These are phyloP conservation scores for Cladophialophora chaetospira DNA, from an alignment of 2,329 filamentous ascomycete genomes.

Conservation along the genomic window DNA sequence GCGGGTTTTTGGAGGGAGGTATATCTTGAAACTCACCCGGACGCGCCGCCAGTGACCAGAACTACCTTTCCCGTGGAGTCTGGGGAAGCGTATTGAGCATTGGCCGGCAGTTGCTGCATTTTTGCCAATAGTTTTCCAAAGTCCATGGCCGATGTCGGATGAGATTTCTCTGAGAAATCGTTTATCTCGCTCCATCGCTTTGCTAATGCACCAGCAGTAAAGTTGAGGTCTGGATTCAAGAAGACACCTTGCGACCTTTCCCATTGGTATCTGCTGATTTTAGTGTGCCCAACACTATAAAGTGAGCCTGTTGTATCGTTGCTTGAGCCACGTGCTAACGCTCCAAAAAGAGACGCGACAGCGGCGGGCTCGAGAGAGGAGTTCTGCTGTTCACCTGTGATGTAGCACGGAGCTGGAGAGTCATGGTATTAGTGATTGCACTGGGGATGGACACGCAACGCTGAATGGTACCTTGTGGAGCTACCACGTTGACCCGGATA, in stretches of 20 bases:
- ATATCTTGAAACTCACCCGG: conserved; percentile 18
- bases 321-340: conserved; percentile 82
- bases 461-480: conserved; percentile 89
- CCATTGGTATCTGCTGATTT: conserved; percentile 90
- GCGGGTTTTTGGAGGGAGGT: too few relatives aligned
- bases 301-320: conserved; percentile 83
- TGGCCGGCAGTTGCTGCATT: too few relatives aligned
- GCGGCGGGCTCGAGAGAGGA: conserved; percentile 41
- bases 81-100: too few relatives aligned
- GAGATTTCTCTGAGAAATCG: conserved; percentile 79
- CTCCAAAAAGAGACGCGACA: conserved; percentile 72
- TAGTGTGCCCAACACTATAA: conserved; percentile 88
- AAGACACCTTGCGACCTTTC: conserved; percentile 85
- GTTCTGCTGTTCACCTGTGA: background rate
- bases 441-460: conserved; percentile 64
- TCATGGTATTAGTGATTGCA: too few relatives aligned
- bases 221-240: conserved; percentile 80
- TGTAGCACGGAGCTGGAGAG: conserved; percentile 70
- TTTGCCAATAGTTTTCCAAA: conserved; percentile 83
- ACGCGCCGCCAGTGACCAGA: conserved; percentile 16
- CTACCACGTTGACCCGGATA: conserved; percentile 90
- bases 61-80: too few relatives aligned
- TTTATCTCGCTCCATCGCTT: conserved; percentile 84
- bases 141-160: conserved; percentile 81
- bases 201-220: conserved; percentile 83